These are phyloP conservation scores for Mallotus japonicus DNA, from an alignment of 441 rosid species.

Conservation along the genomic window DNA sequence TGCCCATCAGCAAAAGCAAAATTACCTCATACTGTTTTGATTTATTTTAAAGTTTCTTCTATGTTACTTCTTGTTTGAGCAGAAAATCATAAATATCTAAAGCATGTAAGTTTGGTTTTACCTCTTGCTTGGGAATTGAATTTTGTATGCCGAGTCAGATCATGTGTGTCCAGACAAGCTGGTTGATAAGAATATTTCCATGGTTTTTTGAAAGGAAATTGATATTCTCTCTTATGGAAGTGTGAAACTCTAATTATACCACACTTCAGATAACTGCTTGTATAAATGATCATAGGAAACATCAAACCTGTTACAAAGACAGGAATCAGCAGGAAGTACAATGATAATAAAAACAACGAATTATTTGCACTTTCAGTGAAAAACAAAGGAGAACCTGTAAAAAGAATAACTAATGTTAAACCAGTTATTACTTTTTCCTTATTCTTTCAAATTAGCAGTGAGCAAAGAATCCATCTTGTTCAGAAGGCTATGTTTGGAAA, in stretches of 20 bases:
- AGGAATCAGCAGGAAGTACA: neutral
- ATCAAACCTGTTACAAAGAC: constrained; percentile 34
- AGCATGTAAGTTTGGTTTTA: constrained; percentile 10
- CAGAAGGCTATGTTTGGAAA: neutral
- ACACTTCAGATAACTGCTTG: constrained; percentile 29
- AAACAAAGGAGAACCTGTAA: neutral
- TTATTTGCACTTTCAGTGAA: neutral
- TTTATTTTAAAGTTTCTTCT: neutral
- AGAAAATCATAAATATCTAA: neutral
- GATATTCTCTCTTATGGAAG: constrained; percentile 27
- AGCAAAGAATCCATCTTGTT: neutral
- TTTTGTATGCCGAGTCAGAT: constrained; percentile 21
- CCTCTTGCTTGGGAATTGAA: constrained; percentile 15
- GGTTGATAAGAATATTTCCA: constrained; percentile 29
- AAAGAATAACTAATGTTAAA: neutral
- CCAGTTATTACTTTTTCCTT: neutral
- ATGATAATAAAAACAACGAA: neutral
- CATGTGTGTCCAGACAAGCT: constrained; percentile 10
- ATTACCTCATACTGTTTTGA: neutral
- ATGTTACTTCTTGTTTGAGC: neutral
- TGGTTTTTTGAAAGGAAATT: constrained; percentile 17
- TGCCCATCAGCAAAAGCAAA: constrained; percentile 7
- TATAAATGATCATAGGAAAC: constrained; percentile 32
- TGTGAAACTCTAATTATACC: constrained; percentile 34
- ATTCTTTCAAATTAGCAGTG: neutral